Evolutionary conservation across 176 grass and related monocot genomes (phyloP).

Genomic region (Carex kokanica): DNA sequence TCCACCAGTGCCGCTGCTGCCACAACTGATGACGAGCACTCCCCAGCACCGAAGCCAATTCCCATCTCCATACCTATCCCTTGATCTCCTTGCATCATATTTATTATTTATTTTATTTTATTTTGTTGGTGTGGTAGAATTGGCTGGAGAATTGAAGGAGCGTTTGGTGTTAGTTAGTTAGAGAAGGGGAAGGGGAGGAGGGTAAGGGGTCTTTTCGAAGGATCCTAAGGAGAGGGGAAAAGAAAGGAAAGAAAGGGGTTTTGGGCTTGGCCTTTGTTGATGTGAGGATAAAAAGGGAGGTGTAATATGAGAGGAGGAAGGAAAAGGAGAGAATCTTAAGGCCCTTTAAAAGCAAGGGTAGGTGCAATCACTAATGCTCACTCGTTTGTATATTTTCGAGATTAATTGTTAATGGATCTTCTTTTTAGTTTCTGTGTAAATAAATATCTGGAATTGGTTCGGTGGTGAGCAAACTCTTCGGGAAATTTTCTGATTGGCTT

Average conservation of each 20-base stretch:
- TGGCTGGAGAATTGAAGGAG: constrained; percentile 54
- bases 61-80: constrained; percentile 63
- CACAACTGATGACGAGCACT: constrained; percentile 50
- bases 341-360: constrained; percentile 24
- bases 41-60: constrained; percentile 35
- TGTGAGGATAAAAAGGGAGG: constrained; percentile 14
- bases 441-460: background rate
- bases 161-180: constrained; percentile 52
- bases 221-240: constrained; percentile 57
- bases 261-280: constrained; percentile 6
- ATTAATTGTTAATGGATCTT: background rate
- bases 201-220: constrained; percentile 86
- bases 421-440: constrained; percentile 14
- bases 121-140: constrained; percentile 39
- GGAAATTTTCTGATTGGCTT: background rate
- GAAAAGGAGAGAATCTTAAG: constrained; percentile 32
- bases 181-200: constrained; percentile 56
- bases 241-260: constrained; percentile 42
- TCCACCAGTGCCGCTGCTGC: constrained; percentile 31
- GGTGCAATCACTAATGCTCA: constrained; percentile 21
- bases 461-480: background rate
- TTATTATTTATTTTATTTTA: background rate
- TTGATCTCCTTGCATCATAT: constrained; percentile 64
- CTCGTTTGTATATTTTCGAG: background rate
- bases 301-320: constrained; percentile 28